These are phyloP conservation scores for Podila epigama DNA, from an alignment of 192 early-diverging fungal genomes.

Conservation along the genomic window DNA sequence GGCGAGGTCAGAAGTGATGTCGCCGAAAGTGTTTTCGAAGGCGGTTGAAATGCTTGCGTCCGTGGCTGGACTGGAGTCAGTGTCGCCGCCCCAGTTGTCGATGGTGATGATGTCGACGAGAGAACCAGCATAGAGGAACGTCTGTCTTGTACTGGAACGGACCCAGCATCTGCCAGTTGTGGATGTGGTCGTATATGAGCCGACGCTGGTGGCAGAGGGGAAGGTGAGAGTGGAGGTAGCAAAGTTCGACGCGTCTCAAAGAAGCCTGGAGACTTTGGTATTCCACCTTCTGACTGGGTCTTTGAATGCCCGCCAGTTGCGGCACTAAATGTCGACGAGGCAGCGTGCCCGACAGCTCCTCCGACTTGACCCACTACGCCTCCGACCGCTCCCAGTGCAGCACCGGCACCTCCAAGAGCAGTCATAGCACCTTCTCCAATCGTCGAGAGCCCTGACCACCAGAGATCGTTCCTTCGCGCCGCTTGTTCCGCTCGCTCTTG, in stretches of 20 bases:
- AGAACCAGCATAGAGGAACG: not conserved
- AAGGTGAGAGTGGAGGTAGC: not conserved
- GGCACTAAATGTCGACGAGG: conserved; percentile 20
- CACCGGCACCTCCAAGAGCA: conserved; percentile 28
- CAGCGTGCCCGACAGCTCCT: conserved; percentile 27
- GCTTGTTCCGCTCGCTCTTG: conserved; percentile 21
- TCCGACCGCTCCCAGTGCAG: conserved; percentile 24
- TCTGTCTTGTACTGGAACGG: too few species aligned
- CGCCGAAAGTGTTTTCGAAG: conserved; percentile 25
- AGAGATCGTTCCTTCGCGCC: conserved; percentile 27
- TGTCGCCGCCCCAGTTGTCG: not conserved
- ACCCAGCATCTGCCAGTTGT: too few species aligned
- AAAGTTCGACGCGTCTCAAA: not conserved
- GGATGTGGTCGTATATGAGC: too few species aligned
- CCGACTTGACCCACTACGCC: conserved; percentile 24
- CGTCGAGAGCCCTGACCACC: conserved; percentile 30
- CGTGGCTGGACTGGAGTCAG: not conserved
- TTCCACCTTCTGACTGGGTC: not conserved
- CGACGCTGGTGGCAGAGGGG: not conserved
- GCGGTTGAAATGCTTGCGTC: conserved; percentile 2
- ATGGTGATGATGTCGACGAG: not conserved
- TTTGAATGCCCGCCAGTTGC: conserved; percentile 14
- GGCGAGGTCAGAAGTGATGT: conserved; percentile 38
- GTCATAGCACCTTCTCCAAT: conserved; percentile 37
- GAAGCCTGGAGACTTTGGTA: not conserved